Base-by-base conservation (phyloP, 177 flowering plant species). In the Vitis hybrid region DNA sequence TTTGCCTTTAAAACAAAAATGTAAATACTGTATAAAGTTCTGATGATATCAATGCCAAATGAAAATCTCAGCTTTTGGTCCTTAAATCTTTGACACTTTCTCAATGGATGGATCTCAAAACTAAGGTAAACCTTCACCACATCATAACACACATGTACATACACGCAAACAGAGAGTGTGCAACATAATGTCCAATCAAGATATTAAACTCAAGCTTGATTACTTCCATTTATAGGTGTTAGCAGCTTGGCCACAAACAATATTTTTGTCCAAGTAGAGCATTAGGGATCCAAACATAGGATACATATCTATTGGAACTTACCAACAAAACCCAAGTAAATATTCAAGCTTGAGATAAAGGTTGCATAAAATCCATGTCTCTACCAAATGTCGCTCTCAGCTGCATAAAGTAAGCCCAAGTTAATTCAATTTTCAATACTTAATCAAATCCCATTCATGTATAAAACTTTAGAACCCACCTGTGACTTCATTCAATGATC, bases 391-490 rank as follows among this genome's bases (percentile, higher is more conserved):
- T 39, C 51, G 1, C 20, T 13, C 10, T 64, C 26, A 57, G 60
- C 56, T 64, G 53, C 39, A 64, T n/a, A 22, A 29, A 19, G 18
- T 50, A 20, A 48, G 11, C n/a, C 14, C 15, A 50, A 64, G 8
- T 64, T 63, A 18, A 11, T 5, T 18, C 19, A 52, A 20, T 10
- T 16, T 26, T 18, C 15, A 64, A 8, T n/a, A 49, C 39, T 15
- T 54, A 49, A 49, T 3, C 8, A 58, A 1, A 39, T 15, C 11
- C 8, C 15, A 50, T 48, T 18, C 49, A 49, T 68, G 54, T 19
- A 59, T 12, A 20, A n/a, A 10, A 20, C 55, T n/a, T 31, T 19
- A 26, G 57, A 57, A 68, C 60, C 62, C n/a, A 69, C 69, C 59
- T 59, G 16, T 70, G 50, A 52, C 12, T 48, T 59, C 68, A 64